phyloP scores from a whole-genome alignment of 2,329 filamentous ascomycete species.

The Aspergillus uvarum region DNA sequence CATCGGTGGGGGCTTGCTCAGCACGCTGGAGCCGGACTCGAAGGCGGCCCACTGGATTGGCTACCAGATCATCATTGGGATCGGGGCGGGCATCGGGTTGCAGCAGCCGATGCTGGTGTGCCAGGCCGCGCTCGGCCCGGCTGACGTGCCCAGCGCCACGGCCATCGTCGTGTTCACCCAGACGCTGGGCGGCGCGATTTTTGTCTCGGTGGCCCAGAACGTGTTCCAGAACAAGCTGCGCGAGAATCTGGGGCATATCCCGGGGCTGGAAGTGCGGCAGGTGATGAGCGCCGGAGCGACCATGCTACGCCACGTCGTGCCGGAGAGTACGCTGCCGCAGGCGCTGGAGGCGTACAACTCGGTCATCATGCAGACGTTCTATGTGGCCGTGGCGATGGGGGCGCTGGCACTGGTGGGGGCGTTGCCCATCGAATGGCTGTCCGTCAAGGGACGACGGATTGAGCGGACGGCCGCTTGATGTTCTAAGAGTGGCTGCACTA shows the following conservation, averaged over 20 bases:
- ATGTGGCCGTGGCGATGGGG: constrained; percentile 40
- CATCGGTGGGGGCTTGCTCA: constrained; percentile 38
- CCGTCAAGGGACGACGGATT: constrained; percentile 38
- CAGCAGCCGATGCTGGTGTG: constrained; percentile 38
- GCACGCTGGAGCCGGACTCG: constrained; percentile 35
- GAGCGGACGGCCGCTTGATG: constrained; percentile 11
- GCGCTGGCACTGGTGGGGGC: constrained; percentile 36
- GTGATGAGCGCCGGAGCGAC: constrained; percentile 41
- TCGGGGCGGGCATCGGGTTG: constrained; percentile 38
- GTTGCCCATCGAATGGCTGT: constrained; percentile 42
- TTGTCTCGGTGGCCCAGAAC: constrained; percentile 34
- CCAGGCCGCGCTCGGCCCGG: constrained; percentile 33
- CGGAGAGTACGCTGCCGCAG: constrained; percentile 23
- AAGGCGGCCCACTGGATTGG: constrained; percentile 39
- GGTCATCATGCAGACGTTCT: constrained; percentile 40
- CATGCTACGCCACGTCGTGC: constrained; percentile 32
- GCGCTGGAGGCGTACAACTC: constrained; percentile 40
- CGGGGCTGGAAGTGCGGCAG: constrained; percentile 25
- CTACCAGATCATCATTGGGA: constrained; percentile 39
- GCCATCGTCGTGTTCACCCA: constrained; percentile 39
- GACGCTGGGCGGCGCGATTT: constrained; percentile 40
- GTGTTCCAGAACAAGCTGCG: constrained; percentile 40
- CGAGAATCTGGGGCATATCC: constrained; percentile 27
- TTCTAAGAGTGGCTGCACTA: too few species aligned
- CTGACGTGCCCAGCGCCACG: constrained; percentile 37